Evolutionary conservation across 768 basidiomycete genomes (phyloP), one percentile per base, ranked within the genome.

Genomic region (Termitomyces sp.): DNA sequence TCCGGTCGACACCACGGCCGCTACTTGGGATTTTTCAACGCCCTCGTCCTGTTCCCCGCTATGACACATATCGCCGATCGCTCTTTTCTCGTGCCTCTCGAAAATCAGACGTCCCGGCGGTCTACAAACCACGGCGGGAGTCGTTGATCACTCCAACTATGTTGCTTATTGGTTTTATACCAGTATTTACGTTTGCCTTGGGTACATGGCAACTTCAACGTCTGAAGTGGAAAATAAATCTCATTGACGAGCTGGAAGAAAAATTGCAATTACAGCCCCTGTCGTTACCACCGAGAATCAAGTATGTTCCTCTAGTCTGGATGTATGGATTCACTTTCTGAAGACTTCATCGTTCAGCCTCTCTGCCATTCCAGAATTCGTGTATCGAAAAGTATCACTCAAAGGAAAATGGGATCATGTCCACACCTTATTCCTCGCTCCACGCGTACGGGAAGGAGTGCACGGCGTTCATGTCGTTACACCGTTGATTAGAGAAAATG

Each of bases 171-270:
- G 91, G 92, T 33, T 81, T 90, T 63, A 90, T 97, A 55, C 97
- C 97, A 1, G 75, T 98, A 59, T 86, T 97, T 68, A 93, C 94
- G 0, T 93, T 94, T 63, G 88, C 81, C 16, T 76, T 99, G 60
- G 96, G 97, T 18, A 83, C 85, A 20, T 98, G 96, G 96, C 97
- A 99, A 73, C 76, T 99, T 33, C 83, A 92, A 64, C 84, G 97
- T 49, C 81, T 98, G 31, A 83, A 91, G 69, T 99, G 97, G 97
- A 99, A 99, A 73, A 77, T 96, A 46, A 83, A 84, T 53, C 79
- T 99, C 51, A 98, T 98, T 60, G 92, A 97, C 62, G 92, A 98
- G 66, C 78, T 98, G 36, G 90, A 97, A 69, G 86, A 91, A 71
- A 96, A 97, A 72, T 74, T 98, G 36, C 81, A 88, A 60, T 78